These are phyloP conservation scores for Claviceps humidiphila DNA, from an alignment of 2,329 filamentous ascomycete species.

Conservation along the genomic window DNA sequence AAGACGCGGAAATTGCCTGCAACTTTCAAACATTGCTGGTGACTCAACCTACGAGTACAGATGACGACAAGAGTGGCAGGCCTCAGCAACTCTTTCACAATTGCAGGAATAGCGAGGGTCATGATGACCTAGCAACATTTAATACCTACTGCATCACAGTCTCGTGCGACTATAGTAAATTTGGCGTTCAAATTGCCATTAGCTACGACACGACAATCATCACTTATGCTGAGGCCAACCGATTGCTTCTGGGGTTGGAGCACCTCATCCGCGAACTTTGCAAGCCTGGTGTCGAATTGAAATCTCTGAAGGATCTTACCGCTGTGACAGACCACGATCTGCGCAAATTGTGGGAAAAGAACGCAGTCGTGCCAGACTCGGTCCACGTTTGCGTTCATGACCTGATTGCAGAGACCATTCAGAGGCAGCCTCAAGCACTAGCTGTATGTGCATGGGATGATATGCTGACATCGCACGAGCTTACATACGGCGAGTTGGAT, in stretches of 20 bases:
- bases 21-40: not conserved
- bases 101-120: not conserved
- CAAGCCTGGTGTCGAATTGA: too few species aligned
- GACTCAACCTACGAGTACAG: not conserved
- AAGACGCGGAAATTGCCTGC: not conserved
- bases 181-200: not conserved
- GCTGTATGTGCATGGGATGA: constrained; percentile 40
- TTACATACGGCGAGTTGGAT: constrained; percentile 34
- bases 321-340: too few species aligned
- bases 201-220: not conserved
- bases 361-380: constrained; percentile 25
- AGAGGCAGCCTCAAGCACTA: constrained; percentile 21
- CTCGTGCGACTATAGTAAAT: not conserved
- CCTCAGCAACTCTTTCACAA: not conserved
- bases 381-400: constrained; percentile 33
- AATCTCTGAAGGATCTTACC: not conserved
- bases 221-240: not conserved
- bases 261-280: not conserved
- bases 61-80: not conserved
- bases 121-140: not conserved
- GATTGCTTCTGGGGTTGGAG: not conserved
- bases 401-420: constrained; percentile 27
- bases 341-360: constrained; percentile 32
- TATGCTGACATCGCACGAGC: constrained; percentile 7
- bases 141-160: not conserved